phyloP scores from a whole-genome alignment of 805 yeast genomes.

The Ogataea degrootiae region DNA sequence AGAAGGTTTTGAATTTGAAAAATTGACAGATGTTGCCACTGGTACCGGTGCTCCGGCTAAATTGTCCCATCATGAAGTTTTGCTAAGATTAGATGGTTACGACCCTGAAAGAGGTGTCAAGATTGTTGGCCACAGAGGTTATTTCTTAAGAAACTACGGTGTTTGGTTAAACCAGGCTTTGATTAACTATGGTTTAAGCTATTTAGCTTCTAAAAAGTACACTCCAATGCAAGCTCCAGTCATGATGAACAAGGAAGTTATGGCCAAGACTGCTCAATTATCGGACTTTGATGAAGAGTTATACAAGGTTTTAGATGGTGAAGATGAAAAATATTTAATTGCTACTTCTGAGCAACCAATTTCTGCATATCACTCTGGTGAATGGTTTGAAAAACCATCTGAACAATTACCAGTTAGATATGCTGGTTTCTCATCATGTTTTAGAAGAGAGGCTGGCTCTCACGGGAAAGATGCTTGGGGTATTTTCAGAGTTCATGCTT shows the following conservation, averaged over 20 bases:
- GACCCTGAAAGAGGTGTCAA: constrained; percentile 99
- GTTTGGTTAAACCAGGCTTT: constrained; percentile 97
- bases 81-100: constrained; percentile 92
- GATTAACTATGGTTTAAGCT: constrained; percentile 90
- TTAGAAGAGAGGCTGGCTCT: constrained; percentile 99
- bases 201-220: constrained; percentile 71
- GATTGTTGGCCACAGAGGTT: constrained; percentile 98
- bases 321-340: constrained; percentile 94
- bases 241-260: constrained; percentile 98
- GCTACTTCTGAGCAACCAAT: constrained; percentile 99
- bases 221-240: constrained; percentile 96
- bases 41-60: constrained; percentile 73
- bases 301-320: constrained; percentile 95
- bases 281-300: constrained; percentile 97
- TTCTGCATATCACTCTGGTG: constrained; percentile 93
- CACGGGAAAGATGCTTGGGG: constrained; percentile 99
- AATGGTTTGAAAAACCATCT: constrained; percentile 97
- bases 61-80: constrained; percentile 92
- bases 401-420: constrained; percentile 96
- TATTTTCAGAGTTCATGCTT: constrained; percentile 97
- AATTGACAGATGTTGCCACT: constrained; percentile 61
- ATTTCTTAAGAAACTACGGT: constrained; percentile 90
- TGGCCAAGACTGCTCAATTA: constrained; percentile 99
- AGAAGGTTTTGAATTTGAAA: constrained; percentile 45
- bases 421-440: constrained; percentile 98